Conservation (phyloP, 1,139 yeast genomes). For the Suhomyces yuchorum region DNA sequence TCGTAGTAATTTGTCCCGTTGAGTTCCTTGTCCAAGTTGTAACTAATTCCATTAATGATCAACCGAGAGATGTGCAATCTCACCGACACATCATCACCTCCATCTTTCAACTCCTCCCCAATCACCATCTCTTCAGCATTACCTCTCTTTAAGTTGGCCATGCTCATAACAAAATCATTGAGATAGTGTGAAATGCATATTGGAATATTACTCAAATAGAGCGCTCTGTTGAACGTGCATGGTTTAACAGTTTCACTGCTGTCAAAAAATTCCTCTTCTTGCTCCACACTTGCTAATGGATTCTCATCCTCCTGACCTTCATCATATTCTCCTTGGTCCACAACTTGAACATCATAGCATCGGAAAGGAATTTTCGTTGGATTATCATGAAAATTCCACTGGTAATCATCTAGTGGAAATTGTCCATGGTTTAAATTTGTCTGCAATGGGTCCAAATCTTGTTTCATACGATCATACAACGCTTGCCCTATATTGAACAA, state of each 20-base stretch:
- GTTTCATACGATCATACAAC: slow-evolving; percentile 35
- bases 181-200: slow-evolving; percentile 38
- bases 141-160: slow-evolving; percentile 43
- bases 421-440: slow-evolving; percentile 27
- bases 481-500: slow-evolving; percentile 54
- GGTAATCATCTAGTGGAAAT: slow-evolving; percentile 27
- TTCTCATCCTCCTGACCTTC: slow-evolving; percentile 25
- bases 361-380: slow-evolving; percentile 31
- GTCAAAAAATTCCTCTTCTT: slow-evolving; percentile 33
- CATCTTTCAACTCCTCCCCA: slow-evolving; percentile 26
- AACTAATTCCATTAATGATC: slow-evolving; percentile 38
- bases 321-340: slow-evolving; percentile 45
- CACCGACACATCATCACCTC: slow-evolving; percentile 33
- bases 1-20: slow-evolving; percentile 46
- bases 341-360: slow-evolving; percentile 37
- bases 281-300: slow-evolving; percentile 22
- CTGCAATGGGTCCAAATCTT: slow-evolving; percentile 19
- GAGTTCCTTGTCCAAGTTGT: slow-evolving; percentile 39
- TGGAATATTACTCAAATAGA: slow-evolving; percentile 22
- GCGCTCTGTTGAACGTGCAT: slow-evolving; percentile 24
- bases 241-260: slow-evolving; percentile 19
- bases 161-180: slow-evolving; percentile 31
- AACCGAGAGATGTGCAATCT: slow-evolving; percentile 31
- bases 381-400: slow-evolving; percentile 43
- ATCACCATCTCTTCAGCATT: slow-evolving; percentile 43